phyloP scores from a whole-genome alignment of 768 basidiomycete genomes.

The Podaxis sp. region DNA sequence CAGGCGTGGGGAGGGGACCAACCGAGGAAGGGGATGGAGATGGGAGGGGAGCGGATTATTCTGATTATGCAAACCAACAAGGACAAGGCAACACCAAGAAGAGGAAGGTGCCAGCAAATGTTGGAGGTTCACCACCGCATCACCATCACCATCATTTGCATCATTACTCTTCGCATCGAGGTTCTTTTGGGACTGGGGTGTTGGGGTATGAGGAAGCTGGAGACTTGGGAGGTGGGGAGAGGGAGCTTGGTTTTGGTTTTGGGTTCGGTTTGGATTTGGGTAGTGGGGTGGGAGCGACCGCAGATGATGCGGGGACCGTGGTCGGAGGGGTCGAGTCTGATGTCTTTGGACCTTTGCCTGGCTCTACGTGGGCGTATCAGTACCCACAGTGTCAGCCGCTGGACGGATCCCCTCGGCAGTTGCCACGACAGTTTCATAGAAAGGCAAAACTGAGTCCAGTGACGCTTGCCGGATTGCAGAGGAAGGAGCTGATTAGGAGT shows the following conservation, averaged over 20 bases:
- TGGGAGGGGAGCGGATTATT: constrained; percentile 49
- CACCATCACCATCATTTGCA: constrained; percentile 8
- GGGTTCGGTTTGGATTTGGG: constrained; percentile 12
- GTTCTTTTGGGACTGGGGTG: constrained; percentile 32
- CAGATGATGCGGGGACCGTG: neutral
- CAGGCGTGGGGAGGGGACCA: constrained; percentile 17
- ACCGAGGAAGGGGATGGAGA: constrained; percentile 57
- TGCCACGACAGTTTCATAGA: neutral
- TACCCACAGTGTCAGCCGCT: neutral
- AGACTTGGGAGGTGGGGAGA: constrained; percentile 12
- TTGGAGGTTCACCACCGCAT: constrained; percentile 37
- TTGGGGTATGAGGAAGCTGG: constrained; percentile 11
- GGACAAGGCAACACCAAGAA: constrained; percentile 86
- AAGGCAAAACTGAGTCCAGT: constrained; percentile 50
- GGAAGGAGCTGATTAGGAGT: constrained; percentile 68
- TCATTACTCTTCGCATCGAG: constrained; percentile 1
- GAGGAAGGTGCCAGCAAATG: constrained; percentile 77
- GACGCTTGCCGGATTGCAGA: constrained; percentile 65
- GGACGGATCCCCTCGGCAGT: neutral
- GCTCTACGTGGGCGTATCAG: neutral
- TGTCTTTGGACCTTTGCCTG: constrained; percentile 5
- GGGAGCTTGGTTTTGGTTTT: neutral
- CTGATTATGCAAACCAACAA: constrained; percentile 69
- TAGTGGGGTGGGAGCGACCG: constrained; percentile 16
- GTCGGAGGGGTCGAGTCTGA: neutral